Evolutionary conservation across 129 eudicot species (phyloP), one percentile per base, ranked within the genome.

Genomic region (Helianthus tuberosus): DNA sequence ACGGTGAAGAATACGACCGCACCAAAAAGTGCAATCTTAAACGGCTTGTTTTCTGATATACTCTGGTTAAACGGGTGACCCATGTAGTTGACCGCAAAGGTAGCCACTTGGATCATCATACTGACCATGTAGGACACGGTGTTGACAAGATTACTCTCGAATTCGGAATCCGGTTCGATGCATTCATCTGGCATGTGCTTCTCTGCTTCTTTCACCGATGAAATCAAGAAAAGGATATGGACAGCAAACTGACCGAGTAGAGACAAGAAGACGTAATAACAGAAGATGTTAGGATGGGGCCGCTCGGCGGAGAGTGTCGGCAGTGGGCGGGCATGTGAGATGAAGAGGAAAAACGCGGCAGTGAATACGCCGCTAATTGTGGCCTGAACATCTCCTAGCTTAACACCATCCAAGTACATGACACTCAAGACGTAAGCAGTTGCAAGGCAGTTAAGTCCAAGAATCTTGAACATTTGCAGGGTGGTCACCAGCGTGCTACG

Each of bases 101-200:
- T 93, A 13, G 98, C 98, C 43, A 93, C 98, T 68, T 93, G 96
- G 29, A 93, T 85, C 98, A 93, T 90, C 96, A 93, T 73, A 47
- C 77, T 84, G 47, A 90, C 96, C 96, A 89, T 93, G 77, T 93
- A 93, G 0, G 96, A 93, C 12, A 93, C 98, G 0, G 98, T 93
- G 16, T 93, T 90, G 10, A 93, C 98, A 38, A 93, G 70, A 70
- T 89, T 93, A 0, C 90, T 88, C 53, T 93, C 95, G 73, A 93
- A 89, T 38, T 88, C 87, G 0, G 93, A 86, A 70, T 87, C 96
- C 23, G 98, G 98, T 77, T 93, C 98, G 8, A 93, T 88, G 73
- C 98, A 92, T 61, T 89, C 98, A 14, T 84, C 98, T 5, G 98
- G 98, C 98, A 92, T 92, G 92, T 89, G 89, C 63, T 84, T 89